phyloP scores from a whole-genome alignment of 179 eudicot species.

The Actinidia arguta region DNA sequence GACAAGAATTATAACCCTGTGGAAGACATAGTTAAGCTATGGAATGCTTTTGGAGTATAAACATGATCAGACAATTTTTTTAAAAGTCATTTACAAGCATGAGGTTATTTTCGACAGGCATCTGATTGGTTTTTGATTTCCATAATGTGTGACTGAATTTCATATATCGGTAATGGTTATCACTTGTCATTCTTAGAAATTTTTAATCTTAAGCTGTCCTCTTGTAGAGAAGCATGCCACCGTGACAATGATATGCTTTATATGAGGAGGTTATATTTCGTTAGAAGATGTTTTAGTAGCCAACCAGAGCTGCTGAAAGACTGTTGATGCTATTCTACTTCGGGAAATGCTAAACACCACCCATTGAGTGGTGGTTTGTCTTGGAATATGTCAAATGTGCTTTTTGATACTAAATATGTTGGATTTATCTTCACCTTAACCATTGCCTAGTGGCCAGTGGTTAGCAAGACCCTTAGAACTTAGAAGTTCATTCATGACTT shows the following conservation, averaged over 20 bases:
- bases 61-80: background rate
- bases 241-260: background rate
- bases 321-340: background rate
- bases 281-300: background rate
- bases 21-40: background rate
- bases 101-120: background rate
- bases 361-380: no score
- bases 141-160: background rate
- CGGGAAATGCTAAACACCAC: no score
- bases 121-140: background rate
- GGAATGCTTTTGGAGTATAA: background rate
- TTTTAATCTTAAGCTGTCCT: background rate
- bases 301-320: background rate
- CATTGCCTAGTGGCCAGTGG: no score
- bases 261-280: background rate
- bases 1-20: no score
- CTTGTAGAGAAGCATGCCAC: background rate
- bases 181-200: background rate
- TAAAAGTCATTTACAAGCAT: background rate
- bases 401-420: no score
- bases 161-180: background rate
- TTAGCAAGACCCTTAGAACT: no score
- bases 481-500: background rate
- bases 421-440: no score
- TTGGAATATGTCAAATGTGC: no score